phyloP scores from a whole-genome alignment of 768 basidiomycete genomes.

The Hygrocybe punicea region DNA sequence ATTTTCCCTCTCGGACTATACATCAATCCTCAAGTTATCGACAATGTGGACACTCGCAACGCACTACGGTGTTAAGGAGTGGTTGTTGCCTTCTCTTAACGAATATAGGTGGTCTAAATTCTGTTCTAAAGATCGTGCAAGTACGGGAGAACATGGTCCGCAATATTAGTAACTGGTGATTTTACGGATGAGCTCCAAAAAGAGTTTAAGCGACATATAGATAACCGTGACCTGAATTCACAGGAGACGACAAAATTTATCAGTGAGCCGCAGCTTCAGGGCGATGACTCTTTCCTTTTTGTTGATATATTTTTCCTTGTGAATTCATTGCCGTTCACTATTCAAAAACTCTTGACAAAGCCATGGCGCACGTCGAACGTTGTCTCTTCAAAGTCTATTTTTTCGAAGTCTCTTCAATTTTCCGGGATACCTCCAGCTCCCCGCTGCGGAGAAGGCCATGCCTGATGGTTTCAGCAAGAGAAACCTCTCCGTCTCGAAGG shows the following conservation, averaged over 20 bases:
- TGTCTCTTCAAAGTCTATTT: slow-evolving; percentile 27
- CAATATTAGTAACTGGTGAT: neutral
- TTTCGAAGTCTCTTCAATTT: slow-evolving; percentile 26
- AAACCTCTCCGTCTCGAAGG: slow-evolving; percentile 24
- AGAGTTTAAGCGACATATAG: neutral
- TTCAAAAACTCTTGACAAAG: too few species aligned
- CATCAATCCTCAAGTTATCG: too few species aligned
- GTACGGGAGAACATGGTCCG: neutral
- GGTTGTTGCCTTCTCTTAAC: slow-evolving; percentile 31
- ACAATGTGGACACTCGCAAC: slow-evolving; percentile 30
- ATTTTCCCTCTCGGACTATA: slow-evolving; percentile 32
- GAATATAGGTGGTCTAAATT: slow-evolving; percentile 22
- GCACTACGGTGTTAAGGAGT: slow-evolving; percentile 29
- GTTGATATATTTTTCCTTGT: neutral
- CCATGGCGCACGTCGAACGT: slow-evolving; percentile 23
- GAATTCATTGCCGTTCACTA: neutral
- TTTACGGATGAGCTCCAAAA: neutral
- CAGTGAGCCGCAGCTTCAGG: neutral
- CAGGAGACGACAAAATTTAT: neutral
- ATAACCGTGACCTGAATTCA: neutral
- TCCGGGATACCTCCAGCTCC: slow-evolving; percentile 24
- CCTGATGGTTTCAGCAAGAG: slow-evolving; percentile 19
- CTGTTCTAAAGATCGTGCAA: slow-evolving; percentile 19
- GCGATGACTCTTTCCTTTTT: neutral
- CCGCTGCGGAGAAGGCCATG: slow-evolving; percentile 6